These are phyloP conservation scores for Zoysia japonica DNA, from an alignment of 176 grass and related monocot genomes.

Conservation along the genomic window DNA sequence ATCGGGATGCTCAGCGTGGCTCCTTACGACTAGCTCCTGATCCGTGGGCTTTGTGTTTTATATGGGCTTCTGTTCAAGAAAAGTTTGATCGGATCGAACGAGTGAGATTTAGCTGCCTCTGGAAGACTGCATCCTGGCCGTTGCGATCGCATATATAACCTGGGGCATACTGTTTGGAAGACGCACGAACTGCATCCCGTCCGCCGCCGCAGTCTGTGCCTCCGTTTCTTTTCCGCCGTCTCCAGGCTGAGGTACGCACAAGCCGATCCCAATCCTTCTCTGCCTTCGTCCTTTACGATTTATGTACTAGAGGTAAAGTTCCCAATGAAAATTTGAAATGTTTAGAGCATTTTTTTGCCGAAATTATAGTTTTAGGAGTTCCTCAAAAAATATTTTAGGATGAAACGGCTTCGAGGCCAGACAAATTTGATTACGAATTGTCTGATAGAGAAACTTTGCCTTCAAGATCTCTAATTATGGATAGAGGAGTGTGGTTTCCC, in stretches of 20 bases:
- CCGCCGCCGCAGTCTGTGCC: slow-evolving; percentile 2
- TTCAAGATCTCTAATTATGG: no score
- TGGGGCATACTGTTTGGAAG: background rate
- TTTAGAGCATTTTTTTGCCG: no score
- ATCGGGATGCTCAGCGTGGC: background rate
- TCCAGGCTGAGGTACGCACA: slow-evolving; percentile 23
- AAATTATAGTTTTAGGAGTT: no score
- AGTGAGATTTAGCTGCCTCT: background rate
- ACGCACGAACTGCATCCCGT: background rate
- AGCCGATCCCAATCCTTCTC: background rate
- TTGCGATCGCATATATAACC: background rate
- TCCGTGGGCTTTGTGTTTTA: no score
- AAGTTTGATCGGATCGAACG: background rate
- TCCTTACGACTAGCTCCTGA: background rate
- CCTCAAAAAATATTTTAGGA: no score
- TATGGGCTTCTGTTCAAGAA: background rate
- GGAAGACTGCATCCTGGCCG: slow-evolving; percentile 11
- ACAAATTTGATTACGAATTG: background rate
- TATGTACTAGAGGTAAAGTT: background rate
- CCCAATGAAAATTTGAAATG: background rate
- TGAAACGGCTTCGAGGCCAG: no score
- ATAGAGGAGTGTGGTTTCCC: background rate
- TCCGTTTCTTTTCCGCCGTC: background rate
- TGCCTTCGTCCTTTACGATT: background rate
- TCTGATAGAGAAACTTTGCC: background rate